Base-by-base conservation (phyloP, 1,284 basidiomycete genomes). In the Entoloma clypeatum region DNA sequence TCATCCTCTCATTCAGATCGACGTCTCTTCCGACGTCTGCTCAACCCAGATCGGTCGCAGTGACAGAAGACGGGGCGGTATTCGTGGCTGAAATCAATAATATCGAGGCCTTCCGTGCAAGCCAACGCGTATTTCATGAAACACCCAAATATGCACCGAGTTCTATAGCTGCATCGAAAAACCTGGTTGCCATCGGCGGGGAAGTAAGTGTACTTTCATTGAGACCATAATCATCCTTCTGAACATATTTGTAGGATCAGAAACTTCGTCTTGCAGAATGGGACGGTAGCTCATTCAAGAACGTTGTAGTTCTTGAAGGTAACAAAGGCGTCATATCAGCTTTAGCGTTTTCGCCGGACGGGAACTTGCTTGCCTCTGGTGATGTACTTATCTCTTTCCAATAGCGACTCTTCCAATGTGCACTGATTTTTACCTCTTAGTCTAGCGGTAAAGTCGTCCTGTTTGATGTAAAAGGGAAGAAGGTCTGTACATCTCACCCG, bases 321-420 rank as follows among this genome's bases (percentile, higher is more conserved):
- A 86, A 86, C 62, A 79, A 77, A 52, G 86, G 80, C 13, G 65
- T 76, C 6, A 71, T 97, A 9, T 85, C 85, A 19, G 79, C 83
- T 0, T 63, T 99, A 2, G 79, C 89, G 0, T 90, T 97, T 64
- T 89, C 88, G 0, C 77, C 81, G 0, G 81, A 94, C 57, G 87
- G 85, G 1, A 67, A 69, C 23, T 68, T 85, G 18, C 70, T 97
- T 7, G 91, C 87, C 35, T 73, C 81, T 3, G 92, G 90, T 36
- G 90, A 94, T 61, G 90, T 92, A 53, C 35, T 65, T 61, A 60
- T 72, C 67, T 17, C 16, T 43, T 18, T 14, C 16, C 30, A 8
- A 25, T 19, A n/a, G 14, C 14, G 33, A 14, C 4, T 19, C 21
- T 17, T 14, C 37, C 14, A 17, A 17, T 14, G 26, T 31, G 24